Evolutionary conservation across 352 stramenopile genomes (phyloP), one percentile per base, ranked within the genome.

Genomic region (Globisporangium abappressorium): DNA sequence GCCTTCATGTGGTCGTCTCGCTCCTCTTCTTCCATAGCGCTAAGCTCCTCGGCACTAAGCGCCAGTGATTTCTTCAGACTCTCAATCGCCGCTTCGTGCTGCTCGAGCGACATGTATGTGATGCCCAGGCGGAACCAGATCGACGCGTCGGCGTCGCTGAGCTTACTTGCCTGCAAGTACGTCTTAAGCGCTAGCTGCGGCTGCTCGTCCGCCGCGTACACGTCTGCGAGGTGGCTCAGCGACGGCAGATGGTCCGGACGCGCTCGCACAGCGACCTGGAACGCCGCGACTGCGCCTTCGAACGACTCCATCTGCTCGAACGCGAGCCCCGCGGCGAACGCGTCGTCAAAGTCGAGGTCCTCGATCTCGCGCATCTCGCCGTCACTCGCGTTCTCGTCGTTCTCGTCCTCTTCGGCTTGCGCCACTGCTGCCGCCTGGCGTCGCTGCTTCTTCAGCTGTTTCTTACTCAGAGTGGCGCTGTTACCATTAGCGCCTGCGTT

Each of bases 261-360:
- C 8, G 76, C 75, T 20, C 71, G 61, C 15, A 82, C 70, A 0
- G 84, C 84, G 53, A 66, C 68, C 30, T 77, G 62, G 58, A 87
- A 89, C 0, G 82, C 72, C 43, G 69, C 70, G 36, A 81, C 36
- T 3, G 84, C 84, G 11, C 74, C 81, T 9, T 90, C 82, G 33
- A 81, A 72, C 0, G 77, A 78, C 54, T 76, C 71, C 12, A 92
- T 66, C 66, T 92, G 80, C 64, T 90, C 73, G 49, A 92, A 91
- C 30, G 84, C 82, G 38, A 87, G 68, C 14, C 84, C 84, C n/a
- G 82, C 80, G 9, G 78, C 75, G 28, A 92, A 74, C 8, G 82
- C 81, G 64, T 92, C 81, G 26, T 81, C 74, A 46, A 90, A 90
- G 63, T 67, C 62, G 38, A 92, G 71, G 28, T 73, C 71, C n/a